Evolutionary conservation across 2,329 filamentous ascomycete species (phyloP), one percentile per base, ranked within the genome.

Genomic region (Furcasterigmium furcatum): DNA sequence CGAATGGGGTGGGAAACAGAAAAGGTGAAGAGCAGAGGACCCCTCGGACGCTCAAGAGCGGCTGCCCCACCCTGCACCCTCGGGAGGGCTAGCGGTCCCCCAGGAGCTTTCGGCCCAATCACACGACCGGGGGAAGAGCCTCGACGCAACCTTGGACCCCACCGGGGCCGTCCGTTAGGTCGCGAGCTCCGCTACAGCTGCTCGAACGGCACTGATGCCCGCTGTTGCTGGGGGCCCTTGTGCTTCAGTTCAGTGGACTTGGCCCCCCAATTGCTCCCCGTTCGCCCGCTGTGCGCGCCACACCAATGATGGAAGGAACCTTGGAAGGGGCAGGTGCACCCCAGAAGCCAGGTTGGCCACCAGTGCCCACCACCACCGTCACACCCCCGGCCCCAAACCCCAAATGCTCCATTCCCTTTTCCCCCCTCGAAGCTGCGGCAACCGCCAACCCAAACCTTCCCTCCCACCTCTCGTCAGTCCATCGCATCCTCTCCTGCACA

Each of bases 401-500:
- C 34, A 36, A 36, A 16, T 36, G 34, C 24, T 36, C 34, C 34
- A 16, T 19, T 18, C 18, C 34, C 34, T 36, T 36, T 36, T 36
- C 34, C 40, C n/a, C n/a, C 40, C 40, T 30, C 40, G 27, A 27
- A 34, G 19, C 40, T 42, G 40, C 27, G 30, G 40, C 40, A 42
- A 42, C 40, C 22, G 24, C 22, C 40, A 29, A 34, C 30, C 29
- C 40, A 42, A 42, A 32, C 40, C 40, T 42, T 42, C 40, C 40
- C 40, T 42, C 40, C 34, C 40, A 42, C 40, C 40, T 42, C 20
- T 29, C 27, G 27, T 42, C 24, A 27, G 24, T 27, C 34, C 34
- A 19, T 36, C 34, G 34, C 34, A 30, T 46, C 41, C 41, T 43
- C 38, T 39, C 42, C 32, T 29, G 41, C 45, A 38, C 45, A 42